Conservation (phyloP, 192 early-diverging fungal genomes). For the Anaeromyces robustus region DNA sequence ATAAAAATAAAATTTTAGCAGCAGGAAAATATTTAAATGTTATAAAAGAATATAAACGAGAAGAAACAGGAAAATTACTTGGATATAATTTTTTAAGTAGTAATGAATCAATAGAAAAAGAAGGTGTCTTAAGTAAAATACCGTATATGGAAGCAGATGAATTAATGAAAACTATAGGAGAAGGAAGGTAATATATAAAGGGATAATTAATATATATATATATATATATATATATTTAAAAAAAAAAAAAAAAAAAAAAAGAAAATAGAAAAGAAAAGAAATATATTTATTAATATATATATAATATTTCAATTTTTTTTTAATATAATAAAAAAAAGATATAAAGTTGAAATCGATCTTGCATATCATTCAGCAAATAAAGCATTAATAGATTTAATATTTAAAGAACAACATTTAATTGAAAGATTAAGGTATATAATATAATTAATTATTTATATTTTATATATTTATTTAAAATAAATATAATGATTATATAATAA, state of each 20-base stretch:
- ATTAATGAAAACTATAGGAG: conserved; percentile 1
- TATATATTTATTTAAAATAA: not conserved
- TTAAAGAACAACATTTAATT: conserved; percentile 63
- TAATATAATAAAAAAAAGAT: conserved; percentile 15
- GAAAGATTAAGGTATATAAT: conserved; percentile 41
- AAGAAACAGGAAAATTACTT: not conserved
- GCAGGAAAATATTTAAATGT: conserved; percentile 95
- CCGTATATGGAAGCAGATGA: conserved; percentile 6
- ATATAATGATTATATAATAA: no score
- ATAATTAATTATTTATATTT: not conserved
- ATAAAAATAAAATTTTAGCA: conserved; percentile 62
- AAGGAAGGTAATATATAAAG: conserved; percentile 6
- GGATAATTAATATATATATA: not conserved
- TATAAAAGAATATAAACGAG: conserved; percentile 63
- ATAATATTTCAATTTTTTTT: no score
- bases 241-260: no score
- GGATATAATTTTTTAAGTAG: not conserved
- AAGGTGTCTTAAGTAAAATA: conserved; percentile 7
- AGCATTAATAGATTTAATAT: conserved; percentile 59
- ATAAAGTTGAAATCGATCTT: conserved; percentile 58
- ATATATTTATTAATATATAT: no score
- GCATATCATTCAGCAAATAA: conserved; percentile 84
- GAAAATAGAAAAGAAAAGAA: no score
- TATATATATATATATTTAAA: not conserved
- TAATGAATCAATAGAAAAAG: not conserved